Conservation (phyloP, 768 basidiomycete species). For the Collybia sp. region DNA sequence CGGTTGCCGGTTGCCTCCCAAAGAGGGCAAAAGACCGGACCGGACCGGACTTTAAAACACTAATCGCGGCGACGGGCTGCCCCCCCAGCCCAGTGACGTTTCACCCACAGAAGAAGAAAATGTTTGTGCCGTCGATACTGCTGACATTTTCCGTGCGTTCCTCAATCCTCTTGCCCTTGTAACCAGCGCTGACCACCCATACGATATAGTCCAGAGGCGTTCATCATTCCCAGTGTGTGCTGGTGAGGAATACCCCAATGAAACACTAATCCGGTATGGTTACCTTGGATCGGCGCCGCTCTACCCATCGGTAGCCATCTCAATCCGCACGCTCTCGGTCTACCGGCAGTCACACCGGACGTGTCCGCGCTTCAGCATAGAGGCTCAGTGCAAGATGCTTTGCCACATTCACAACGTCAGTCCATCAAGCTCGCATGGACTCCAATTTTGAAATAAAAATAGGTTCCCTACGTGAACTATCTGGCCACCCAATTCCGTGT, state of each 20-base stretch:
- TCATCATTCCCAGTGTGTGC: not conserved
- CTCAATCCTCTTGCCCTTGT: no score
- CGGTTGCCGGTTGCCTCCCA: no score
- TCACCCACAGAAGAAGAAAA: no score
- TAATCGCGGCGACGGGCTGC: no score
- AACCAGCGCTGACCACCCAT: no score
- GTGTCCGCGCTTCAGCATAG: slow-evolving; percentile 7
- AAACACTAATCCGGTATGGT: slow-evolving; percentile 5
- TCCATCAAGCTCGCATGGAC: not conserved
- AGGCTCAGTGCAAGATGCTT: slow-evolving; percentile 8
- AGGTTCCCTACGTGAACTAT: no score
- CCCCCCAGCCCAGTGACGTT: no score
- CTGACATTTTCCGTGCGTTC: no score
- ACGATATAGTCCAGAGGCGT: not conserved
- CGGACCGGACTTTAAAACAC: no score
- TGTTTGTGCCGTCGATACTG: no score
- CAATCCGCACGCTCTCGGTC: not conserved
- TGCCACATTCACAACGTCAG: not conserved
- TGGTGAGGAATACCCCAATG: slow-evolving; percentile 5
- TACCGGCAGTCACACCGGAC: slow-evolving; percentile 7
- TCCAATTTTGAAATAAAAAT: no score
- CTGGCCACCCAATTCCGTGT: not conserved
- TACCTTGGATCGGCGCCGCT: slow-evolving; percentile 8
- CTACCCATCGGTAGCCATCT: slow-evolving; percentile 5
- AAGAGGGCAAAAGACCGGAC: no score